Evolutionary conservation across 108 stramenopile species (phyloP), one percentile per base, ranked within the genome.

Genomic region (Pseudonitzschia multiseries): DNA sequence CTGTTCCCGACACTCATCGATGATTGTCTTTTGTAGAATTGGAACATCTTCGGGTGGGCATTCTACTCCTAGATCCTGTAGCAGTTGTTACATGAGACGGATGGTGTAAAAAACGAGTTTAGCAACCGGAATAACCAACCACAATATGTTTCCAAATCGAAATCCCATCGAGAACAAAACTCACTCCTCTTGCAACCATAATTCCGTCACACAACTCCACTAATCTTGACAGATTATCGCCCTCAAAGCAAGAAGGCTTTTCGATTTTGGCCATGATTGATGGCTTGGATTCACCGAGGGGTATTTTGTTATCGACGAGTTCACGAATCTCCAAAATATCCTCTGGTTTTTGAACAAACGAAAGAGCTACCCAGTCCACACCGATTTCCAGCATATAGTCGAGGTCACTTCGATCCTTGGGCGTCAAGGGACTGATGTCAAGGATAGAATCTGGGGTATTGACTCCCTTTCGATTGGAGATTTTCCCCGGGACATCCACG

Each of bases 221-320:
- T 71, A 98, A 93, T 27, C 75, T 71, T 46, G 89, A 81, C 31
- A 97, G 77, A 54, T 84, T 82, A 57, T 93, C 85, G 24, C 84
- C 91, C 8, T 87, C 81, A 63, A 90, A 93, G 65, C 90, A 91
- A 60, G 84, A 85, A 40, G 96, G 97, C 75, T 98, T 98, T 86
- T 98, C 97, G 72, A 98, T 92, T 82, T 98, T 98, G 22, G 96
- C 96, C 96, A 98, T 95, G 66, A 98, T 82, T 69, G 81, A 81
- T 21, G 91, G 93, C 44, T 82, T 81, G 74, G 84, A 89, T 13
- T 75, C 40, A n/a, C 81, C 89, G 31, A 76, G 71, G 0, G 87
- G 88, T 51, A 87, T 68, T 54, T 89, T 80, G 44, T 73, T 81
- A 73, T 90, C 82, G 57, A 98, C 92, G 59, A 93, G 62, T 28